Conservation (phyloP, 176 grass and related monocot species). For the Oryza brachyantha region DNA sequence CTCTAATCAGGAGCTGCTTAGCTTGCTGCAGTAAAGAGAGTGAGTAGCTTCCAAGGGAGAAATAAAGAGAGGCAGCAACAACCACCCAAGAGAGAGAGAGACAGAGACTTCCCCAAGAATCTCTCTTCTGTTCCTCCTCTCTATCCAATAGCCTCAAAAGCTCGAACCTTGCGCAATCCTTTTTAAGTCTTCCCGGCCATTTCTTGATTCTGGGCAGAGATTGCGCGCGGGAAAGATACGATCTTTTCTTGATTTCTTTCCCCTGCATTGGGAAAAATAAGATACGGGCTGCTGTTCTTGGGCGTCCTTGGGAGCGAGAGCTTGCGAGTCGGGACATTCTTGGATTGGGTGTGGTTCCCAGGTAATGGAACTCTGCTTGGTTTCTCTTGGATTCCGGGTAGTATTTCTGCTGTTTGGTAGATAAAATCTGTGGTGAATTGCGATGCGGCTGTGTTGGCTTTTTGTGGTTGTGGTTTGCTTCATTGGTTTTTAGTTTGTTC, state of each 20-base stretch:
- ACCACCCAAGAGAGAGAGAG: conserved; percentile 12
- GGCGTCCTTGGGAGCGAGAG: neutral
- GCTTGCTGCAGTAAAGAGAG: conserved; percentile 1
- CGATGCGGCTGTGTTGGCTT: neutral
- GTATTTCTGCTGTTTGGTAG: neutral
- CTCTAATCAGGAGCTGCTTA: conserved; percentile 21
- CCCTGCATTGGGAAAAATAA: conserved; percentile 25
- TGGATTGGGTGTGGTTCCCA: conserved; percentile 1
- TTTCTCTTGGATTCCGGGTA: neutral
- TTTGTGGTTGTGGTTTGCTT: neutral
- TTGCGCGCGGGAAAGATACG: neutral
- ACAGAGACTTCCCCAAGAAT: conserved; percentile 26
- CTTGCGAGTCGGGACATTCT: conserved; percentile 9
- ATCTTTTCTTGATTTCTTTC: conserved; percentile 30
- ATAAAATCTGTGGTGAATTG: conserved; percentile 4
- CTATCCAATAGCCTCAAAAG: neutral
- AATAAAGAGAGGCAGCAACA: conserved; percentile 32
- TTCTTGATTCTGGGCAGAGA: neutral
- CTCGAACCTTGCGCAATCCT: neutral
- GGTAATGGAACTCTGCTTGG: conserved; percentile 15
- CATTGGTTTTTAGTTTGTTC: conserved; percentile 2
- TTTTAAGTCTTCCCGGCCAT: neutral
- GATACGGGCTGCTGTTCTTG: neutral
- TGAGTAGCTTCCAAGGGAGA: conserved; percentile 41
- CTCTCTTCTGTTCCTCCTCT: conserved; percentile 3